These are phyloP conservation scores for Emericellopsis cladophorae DNA, from an alignment of 2,329 filamentous ascomycete species.

Conservation along the genomic window DNA sequence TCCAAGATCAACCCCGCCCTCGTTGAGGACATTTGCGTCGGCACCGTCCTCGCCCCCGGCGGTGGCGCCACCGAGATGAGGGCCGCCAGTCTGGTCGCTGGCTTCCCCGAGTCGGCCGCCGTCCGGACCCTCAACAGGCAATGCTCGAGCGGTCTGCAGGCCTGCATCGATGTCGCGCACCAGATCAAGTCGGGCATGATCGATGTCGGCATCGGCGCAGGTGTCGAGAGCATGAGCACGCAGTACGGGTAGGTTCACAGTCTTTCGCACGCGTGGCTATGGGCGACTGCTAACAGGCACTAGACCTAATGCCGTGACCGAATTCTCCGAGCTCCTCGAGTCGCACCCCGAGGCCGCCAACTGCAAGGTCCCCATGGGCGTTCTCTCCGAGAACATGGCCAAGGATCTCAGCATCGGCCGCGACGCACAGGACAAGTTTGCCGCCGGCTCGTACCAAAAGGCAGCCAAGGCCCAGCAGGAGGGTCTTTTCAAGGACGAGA, in stretches of 20 bases:
- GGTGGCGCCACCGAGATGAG: conserved; percentile 96
- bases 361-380: conserved; percentile 97
- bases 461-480: conserved; percentile 71
- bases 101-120: conserved; percentile 76
- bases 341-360: conserved; percentile 71
- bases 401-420: conserved; percentile 66
- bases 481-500: conserved; percentile 90
- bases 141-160: conserved; percentile 87
- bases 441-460: conserved; percentile 86
- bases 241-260: conserved; percentile 63
- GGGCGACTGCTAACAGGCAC: conserved; percentile 1
- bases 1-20: conserved; percentile 79
- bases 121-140: conserved; percentile 86
- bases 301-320: conserved; percentile 71
- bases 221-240: conserved; percentile 89
- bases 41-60: conserved; percentile 81
- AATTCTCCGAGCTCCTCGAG: conserved; percentile 86
- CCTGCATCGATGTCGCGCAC: conserved; percentile 88
- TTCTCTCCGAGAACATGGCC: conserved; percentile 89
- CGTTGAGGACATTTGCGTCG: conserved; percentile 88
- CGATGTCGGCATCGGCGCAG: conserved; percentile 84
- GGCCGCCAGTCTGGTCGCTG: conserved; percentile 78
- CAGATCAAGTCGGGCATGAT: conserved; percentile 88
- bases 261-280: no score
- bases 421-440: conserved; percentile 76